Evolutionary conservation across 192 early-diverging fungal genomes (phyloP), one percentile per base, ranked within the genome.

Genomic region (Chytriomyces sp.): DNA sequence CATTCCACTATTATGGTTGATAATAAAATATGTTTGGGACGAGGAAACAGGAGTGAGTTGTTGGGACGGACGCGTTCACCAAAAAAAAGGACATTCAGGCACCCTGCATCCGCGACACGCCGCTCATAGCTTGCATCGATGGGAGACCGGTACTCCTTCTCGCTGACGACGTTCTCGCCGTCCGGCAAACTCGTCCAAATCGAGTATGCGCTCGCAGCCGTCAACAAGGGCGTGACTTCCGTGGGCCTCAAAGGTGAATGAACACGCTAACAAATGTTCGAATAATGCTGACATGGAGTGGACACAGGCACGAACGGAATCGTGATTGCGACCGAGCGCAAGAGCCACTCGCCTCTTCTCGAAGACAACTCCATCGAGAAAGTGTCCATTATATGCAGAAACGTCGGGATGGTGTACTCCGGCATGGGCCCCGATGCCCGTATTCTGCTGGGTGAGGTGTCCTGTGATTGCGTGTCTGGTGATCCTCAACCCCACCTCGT

Each of bases 131-230:
- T n/a, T n/a, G n/a, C n/a, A n/a, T n/a, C n/a, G 59, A 76, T 84
- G 68, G 86, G 85, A 77, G 74, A 75, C 58, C 85, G 91, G 75
- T 96, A 96, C 77, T 93, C 93, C 57, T 99, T 99, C 86, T 98
- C 96, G 38, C 89, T 99, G 62, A 99, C 98, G 26, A 99, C 98
- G 44, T 99, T 99, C 89, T 94, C 96, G 75, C 96, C 96, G 10
- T 95, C 95, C 30, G 98, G 98, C 72, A 98, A 99, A 83, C 90
- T 99, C 61, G 93, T 94, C 53, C 98, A 99, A 85, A 99, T 99
- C 77, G 98, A 98, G 80, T 91, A 99, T 82, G 98, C 98, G 0
- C 84, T 99, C 63, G 94, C 87, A 64, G 96, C 95, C 14, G 98
- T 99, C 1, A 80, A 83, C 39, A 88, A 89, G 76, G 96, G 96